phyloP scores from a whole-genome alignment of 139 green algal species.

The Micractinium sp. region DNA sequence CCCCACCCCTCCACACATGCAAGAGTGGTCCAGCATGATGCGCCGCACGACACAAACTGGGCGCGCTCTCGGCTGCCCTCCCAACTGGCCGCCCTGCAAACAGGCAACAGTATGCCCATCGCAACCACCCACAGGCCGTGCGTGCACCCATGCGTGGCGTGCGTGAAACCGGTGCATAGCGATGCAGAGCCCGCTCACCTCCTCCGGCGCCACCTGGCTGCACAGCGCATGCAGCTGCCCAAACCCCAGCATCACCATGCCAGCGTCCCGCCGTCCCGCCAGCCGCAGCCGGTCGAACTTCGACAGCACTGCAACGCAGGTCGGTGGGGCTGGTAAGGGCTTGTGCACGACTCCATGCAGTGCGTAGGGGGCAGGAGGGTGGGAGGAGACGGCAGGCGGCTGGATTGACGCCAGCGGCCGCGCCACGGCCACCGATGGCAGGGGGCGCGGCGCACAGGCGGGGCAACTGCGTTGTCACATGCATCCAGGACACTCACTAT shows the following conservation, averaged over 20 bases:
- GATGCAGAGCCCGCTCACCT: not conserved
- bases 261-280: not conserved
- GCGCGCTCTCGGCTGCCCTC: no score
- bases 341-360: not conserved
- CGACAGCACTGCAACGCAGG: not conserved
- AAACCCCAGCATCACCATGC: not conserved
- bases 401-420: not conserved
- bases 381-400: not conserved
- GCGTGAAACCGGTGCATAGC: not conserved
- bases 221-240: not conserved
- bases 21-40: no score
- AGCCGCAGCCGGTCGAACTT: not conserved
- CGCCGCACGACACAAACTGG: not conserved
- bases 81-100: no score
- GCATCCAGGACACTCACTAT: constrained; percentile 1
- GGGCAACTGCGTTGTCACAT: no score
- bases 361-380: no score
- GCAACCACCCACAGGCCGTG: not conserved
- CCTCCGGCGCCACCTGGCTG: not conserved
- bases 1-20: not conserved
- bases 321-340: no score
- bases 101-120: not conserved
- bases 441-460: not conserved
- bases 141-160: not conserved
- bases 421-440: not conserved